Conservation (phyloP, 1,139 yeast species). For the Zygotorulaspora mrakii region DNA sequence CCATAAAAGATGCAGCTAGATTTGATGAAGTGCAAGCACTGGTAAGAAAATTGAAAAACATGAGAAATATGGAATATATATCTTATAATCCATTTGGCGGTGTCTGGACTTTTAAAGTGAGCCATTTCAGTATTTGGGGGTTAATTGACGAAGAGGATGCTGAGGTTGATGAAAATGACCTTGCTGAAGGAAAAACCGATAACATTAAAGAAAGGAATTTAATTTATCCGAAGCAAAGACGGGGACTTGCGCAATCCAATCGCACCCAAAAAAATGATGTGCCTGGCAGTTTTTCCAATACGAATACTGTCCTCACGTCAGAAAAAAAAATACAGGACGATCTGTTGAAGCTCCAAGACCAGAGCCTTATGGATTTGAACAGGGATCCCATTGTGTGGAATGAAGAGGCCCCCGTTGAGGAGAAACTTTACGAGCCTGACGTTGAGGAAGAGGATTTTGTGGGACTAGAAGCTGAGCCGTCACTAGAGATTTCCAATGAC, state of each 20-base stretch:
- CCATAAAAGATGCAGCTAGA: slow-evolving; percentile 41
- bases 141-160: slow-evolving; percentile 64
- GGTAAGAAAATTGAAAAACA: slow-evolving; percentile 49
- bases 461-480: slow-evolving; percentile 40
- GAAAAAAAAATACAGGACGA: slow-evolving; percentile 6
- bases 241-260: slow-evolving; percentile 11
- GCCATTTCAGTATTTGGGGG: slow-evolving; percentile 95
- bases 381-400: slow-evolving; percentile 24
- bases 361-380: slow-evolving; percentile 28
- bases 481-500: slow-evolving; percentile 50
- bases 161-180: slow-evolving; percentile 46
- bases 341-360: slow-evolving; percentile 10
- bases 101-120: slow-evolving; percentile 76
- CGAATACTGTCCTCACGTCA: slow-evolving; percentile 3
- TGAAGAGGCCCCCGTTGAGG: slow-evolving; percentile 43
- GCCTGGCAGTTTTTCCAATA: slow-evolving; percentile 13
- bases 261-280: slow-evolving; percentile 3
- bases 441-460: slow-evolving; percentile 45
- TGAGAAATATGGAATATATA: slow-evolving; percentile 71
- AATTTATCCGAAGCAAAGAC: slow-evolving; percentile 14
- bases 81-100: slow-evolving; percentile 77
- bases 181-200: slow-evolving; percentile 39
- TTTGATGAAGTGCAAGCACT: slow-evolving; percentile 44
- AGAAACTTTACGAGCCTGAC: slow-evolving; percentile 67
- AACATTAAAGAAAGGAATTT: slow-evolving; percentile 8